phyloP scores from a whole-genome alignment of 208 protist species.

The Trypanosoma theileri region DNA sequence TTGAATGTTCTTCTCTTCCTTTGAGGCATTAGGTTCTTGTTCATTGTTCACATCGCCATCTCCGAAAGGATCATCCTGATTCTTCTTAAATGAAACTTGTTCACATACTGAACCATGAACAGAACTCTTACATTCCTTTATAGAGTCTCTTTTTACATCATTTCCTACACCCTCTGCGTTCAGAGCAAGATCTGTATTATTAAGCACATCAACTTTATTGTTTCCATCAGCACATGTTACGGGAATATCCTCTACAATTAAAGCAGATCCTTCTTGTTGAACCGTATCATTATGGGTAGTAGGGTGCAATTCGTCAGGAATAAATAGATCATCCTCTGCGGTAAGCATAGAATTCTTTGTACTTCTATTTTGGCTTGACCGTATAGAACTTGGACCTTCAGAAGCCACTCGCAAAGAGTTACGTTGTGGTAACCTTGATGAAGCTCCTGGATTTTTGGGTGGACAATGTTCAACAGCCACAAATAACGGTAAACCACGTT shows the following conservation, averaged over 20 bases:
- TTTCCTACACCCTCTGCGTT: neutral
- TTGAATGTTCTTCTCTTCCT: neutral
- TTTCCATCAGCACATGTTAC: neutral
- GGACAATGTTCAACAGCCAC: constrained; percentile 20
- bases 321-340: neutral
- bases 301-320: neutral
- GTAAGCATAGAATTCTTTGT: neutral
- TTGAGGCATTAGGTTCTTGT: neutral
- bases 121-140: neutral
- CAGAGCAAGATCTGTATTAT: neutral
- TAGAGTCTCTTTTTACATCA: neutral
- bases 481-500: constrained; percentile 23
- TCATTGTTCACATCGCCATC: no score
- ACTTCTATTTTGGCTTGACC: neutral
- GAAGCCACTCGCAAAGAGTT: neutral
- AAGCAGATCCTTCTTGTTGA: neutral
- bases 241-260: no score
- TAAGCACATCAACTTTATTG: neutral
- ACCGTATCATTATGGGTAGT: neutral
- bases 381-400: neutral
- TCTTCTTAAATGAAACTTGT: neutral
- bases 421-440: neutral
- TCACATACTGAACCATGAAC: neutral
- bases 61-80: neutral
- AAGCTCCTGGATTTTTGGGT: neutral